Evolutionary conservation across 2,329 filamentous ascomycete genomes (phyloP), one percentile per base, ranked within the genome.

Genomic region (Mariannaea elegans): DNA sequence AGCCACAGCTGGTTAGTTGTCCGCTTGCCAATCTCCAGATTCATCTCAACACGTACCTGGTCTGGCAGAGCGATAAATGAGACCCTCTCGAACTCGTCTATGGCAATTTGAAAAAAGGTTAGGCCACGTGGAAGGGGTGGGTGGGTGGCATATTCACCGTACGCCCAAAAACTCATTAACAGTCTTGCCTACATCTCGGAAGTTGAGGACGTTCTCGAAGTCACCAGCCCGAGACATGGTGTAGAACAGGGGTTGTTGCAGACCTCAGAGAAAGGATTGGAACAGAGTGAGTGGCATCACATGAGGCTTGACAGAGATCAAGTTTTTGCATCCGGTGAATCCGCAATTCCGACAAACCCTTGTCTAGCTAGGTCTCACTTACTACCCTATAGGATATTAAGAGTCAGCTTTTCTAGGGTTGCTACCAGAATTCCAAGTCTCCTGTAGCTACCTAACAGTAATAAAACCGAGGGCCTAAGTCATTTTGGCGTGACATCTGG

Each of bases 151-250:
- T 70, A 8, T 78, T 66, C 78, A 88, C 88, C 80, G 83, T 63
- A 79, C 78, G 21, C 82, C 82, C 4, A 86, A 74, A 61, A 83
- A 83, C 23, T 76, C 71, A 68, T 93, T 93, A 66, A 92, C 81
- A 0, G 86, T 87, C 63, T 81, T 78, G 38, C 88, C 90, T 41
- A 94, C 88, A 80, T 94, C 91, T 57, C 92, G 87, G 72, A 94
- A 92, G 74, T 94, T 94, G 68, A 89, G 77, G 49, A 94, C 67
- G 7, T 63, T 64, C 34, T 72, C 66, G 14, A 75, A 65, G 21
- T 55, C 61, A n/a, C 42, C 45, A 12, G 55, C 32, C 38, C 60
- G 59, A 41, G 50, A 27, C 69, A 71, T 71, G 45, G 19, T 56
- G 16, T 16, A 7, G 6, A 21, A 24, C 3, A 38, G 2, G 29